phyloP scores from a whole-genome alignment of 2,329 filamentous ascomycete genomes.

The Phaeosphaeriaceae sp. region DNA sequence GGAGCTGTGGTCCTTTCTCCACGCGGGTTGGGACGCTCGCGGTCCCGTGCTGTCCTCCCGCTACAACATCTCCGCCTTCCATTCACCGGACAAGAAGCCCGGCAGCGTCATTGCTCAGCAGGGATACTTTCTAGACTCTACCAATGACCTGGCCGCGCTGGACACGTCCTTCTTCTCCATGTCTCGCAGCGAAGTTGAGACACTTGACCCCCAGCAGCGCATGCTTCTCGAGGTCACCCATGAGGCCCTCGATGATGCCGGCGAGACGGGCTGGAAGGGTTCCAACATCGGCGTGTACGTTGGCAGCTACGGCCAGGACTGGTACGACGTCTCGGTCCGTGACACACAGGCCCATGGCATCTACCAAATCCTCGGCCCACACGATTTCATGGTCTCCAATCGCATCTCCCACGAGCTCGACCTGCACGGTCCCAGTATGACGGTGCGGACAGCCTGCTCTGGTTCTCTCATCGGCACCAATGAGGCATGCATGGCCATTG shows the following conservation, averaged over 20 bases:
- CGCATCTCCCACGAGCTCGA: constrained; percentile 33
- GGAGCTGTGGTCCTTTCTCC: neutral
- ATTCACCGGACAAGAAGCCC: neutral
- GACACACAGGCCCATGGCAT: too few species aligned
- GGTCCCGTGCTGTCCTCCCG: neutral
- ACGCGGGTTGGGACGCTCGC: neutral
- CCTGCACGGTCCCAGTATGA: constrained; percentile 6
- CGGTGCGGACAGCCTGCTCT: constrained; percentile 46
- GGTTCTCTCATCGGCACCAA: constrained; percentile 36
- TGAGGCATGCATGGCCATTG: constrained; percentile 18
- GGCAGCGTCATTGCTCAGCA: neutral
- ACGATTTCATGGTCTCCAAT: constrained; percentile 9
- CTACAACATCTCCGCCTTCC: neutral
- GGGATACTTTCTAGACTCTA: neutral
- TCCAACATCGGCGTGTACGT: neutral
- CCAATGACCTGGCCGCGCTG: constrained; percentile 1
- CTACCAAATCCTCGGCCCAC: too few species aligned
- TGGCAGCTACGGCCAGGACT: neutral
- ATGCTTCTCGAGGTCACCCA: constrained; percentile 18
- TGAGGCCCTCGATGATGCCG: constrained; percentile 12
- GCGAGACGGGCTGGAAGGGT: neutral
- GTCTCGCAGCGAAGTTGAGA: constrained; percentile 2
- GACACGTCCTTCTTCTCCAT: constrained; percentile 19
- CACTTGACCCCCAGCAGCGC: constrained; percentile 21
- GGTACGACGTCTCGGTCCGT: neutral